A percentile compares a stretch with the other conserved stretches of the same genome.
These are phyloP conservation scores for Musa acuminata DNA, from an alignment of 176 grass and related monocot species.

Conservation along the genomic window DNA sequence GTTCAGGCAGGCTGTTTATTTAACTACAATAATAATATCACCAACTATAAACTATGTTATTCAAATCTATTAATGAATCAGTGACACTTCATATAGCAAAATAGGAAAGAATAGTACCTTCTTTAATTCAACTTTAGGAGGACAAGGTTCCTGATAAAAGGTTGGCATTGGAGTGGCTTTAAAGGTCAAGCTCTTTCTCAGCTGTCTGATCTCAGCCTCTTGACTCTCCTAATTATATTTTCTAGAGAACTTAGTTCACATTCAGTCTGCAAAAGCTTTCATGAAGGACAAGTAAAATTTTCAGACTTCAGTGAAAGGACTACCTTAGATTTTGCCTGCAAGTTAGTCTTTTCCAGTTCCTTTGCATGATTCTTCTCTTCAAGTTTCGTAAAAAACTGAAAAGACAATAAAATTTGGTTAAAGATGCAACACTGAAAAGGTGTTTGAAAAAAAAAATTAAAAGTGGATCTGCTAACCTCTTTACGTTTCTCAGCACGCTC, in stretches of 20 bases:
- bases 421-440: conserved; percentile 8
- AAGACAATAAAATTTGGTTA: neutral
- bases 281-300: conserved; percentile 1
- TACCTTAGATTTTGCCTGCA: conserved; percentile 90
- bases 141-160: conserved; percentile 87
- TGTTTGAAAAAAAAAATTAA: neutral
- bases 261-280: neutral
- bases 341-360: conserved; percentile 76
- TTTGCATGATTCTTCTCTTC: conserved; percentile 87
- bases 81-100: neutral
- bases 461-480: conserved; percentile 38
- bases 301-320: conserved; percentile 5
- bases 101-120: conserved; percentile 41
- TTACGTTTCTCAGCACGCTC: conserved; percentile 94
- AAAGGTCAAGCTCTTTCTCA: conserved; percentile 92
- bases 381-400: conserved; percentile 83
- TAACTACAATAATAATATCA: neutral
- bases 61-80: neutral
- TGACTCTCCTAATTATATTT: conserved; percentile 61
- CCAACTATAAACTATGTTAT: neutral
- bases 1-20: neutral
- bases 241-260: neutral
- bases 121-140: conserved; percentile 84
- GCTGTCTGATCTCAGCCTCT: conserved; percentile 86
- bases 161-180: conserved; percentile 92